These are phyloP conservation scores for Geopyxis carbonaria DNA, from an alignment of 495 filamentous ascomycete species.

Conservation along the genomic window DNA sequence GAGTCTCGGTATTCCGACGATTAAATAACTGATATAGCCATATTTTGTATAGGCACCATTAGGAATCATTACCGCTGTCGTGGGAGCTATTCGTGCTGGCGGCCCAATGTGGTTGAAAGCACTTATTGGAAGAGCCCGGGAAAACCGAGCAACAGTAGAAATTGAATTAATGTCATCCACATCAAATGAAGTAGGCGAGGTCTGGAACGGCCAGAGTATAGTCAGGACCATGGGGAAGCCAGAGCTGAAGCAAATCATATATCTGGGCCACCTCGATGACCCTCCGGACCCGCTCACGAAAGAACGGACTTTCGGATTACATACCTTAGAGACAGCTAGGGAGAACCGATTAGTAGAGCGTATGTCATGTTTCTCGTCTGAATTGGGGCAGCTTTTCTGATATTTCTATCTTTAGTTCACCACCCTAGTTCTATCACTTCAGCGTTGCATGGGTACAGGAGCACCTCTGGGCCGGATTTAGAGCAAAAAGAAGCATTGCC, in stretches of 20 bases:
- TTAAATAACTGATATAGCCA: too few relatives aligned
- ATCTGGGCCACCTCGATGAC: background rate
- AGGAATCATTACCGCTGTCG: conserved; percentile 36
- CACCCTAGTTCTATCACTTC: background rate
- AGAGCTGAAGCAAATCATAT: conserved; percentile 12
- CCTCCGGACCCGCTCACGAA: background rate
- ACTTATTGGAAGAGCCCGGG: conserved; percentile 30
- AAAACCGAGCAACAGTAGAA: conserved; percentile 20
- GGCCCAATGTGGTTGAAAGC: conserved; percentile 33
- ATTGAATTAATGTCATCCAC: conserved; percentile 25
- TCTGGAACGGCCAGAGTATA: conserved; percentile 18
- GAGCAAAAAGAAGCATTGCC: background rate
- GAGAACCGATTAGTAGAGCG: background rate
- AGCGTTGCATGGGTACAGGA: background rate
- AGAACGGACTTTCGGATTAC: background rate
- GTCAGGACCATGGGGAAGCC: conserved; percentile 13
- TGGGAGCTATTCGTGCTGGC: conserved; percentile 32
- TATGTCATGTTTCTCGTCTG: background rate
- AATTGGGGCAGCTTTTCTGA: background rate
- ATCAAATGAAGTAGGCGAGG: conserved; percentile 14
- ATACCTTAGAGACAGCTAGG: background rate
- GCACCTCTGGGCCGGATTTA: background rate
- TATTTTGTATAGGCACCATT: too few relatives aligned
- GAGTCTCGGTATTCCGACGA: conserved; percentile 31
- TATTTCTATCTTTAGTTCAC: background rate